Percentiles rank a stretch among this genome's conserved stretches.
These are phyloP conservation scores for Hanseniaspora nectarophila DNA, from an alignment of 805 yeast genomes.

Conservation along the genomic window DNA sequence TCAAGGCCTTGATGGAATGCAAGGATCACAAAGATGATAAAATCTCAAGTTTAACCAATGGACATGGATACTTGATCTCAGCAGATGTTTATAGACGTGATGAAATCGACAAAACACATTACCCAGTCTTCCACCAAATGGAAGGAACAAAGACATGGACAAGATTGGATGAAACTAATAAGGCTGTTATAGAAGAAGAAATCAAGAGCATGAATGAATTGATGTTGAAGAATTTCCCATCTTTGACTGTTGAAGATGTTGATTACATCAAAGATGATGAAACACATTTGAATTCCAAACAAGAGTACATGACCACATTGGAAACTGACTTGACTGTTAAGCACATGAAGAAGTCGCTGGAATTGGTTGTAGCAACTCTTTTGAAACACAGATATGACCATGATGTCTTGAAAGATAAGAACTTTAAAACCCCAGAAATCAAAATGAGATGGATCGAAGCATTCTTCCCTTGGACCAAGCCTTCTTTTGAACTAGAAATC, in stretches of 20 bases:
- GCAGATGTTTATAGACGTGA: slow-evolving; percentile 96
- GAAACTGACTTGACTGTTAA: slow-evolving; percentile 59
- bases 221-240: slow-evolving; percentile 35
- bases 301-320: slow-evolving; percentile 54
- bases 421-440: slow-evolving; percentile 42
- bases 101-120: slow-evolving; percentile 89
- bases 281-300: slow-evolving; percentile 55
- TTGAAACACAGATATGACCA: slow-evolving; percentile 3
- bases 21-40: neutral
- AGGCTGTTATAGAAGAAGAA: slow-evolving; percentile 22
- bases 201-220: slow-evolving; percentile 48
- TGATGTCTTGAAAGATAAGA: slow-evolving; percentile 36
- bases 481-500: slow-evolving; percentile 96
- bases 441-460: slow-evolving; percentile 91
- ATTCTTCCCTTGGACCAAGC: slow-evolving; percentile 96
- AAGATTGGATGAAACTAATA: slow-evolving; percentile 30
- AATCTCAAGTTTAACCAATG: slow-evolving; percentile 2
- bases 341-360: slow-evolving; percentile 79
- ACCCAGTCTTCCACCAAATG: slow-evolving; percentile 95
- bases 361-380: slow-evolving; percentile 67
- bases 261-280: slow-evolving; percentile 29
- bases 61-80: slow-evolving; percentile 80
- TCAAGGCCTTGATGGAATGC: slow-evolving; percentile 33
- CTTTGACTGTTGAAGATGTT: slow-evolving; percentile 66
- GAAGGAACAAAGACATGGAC: slow-evolving; percentile 91